A percentile compares a stretch with the other conserved stretches of the same genome.
Conservation (phyloP, 1,139 yeast species). For the Kodamaea ohmeri region DNA sequence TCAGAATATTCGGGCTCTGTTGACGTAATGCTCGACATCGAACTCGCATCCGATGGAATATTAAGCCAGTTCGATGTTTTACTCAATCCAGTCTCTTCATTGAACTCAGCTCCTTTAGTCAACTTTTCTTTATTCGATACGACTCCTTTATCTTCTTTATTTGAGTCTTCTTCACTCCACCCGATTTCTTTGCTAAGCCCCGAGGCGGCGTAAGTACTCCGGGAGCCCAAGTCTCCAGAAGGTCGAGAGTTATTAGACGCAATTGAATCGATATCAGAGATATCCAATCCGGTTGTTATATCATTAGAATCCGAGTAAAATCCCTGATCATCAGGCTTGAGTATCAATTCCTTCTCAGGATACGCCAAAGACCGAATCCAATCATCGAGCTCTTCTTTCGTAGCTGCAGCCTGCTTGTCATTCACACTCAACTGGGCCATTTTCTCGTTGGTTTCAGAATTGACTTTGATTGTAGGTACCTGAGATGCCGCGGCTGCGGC, state of each 20-base stretch:
- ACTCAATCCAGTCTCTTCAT: too few relatives aligned
- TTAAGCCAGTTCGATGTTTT: constrained; percentile 3
- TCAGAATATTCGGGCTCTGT: constrained; percentile 1
- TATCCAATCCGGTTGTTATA: constrained; percentile 21
- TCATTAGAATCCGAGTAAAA: constrained; percentile 34
- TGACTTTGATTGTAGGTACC: constrained; percentile 17
- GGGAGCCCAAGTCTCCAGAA: neutral
- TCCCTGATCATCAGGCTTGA: constrained; percentile 41
- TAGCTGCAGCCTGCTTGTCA: constrained; percentile 8
- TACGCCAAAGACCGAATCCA: constrained; percentile 36
- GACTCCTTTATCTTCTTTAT: too few relatives aligned
- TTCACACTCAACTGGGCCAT: constrained; percentile 16
- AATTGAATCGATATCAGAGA: constrained; percentile 32
- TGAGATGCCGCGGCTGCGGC: neutral
- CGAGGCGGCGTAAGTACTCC: neutral
- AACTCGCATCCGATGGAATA: neutral
- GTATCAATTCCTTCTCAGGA: constrained; percentile 28
- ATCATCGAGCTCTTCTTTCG: constrained; percentile 18
- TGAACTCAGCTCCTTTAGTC: too few relatives aligned
- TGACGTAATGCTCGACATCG: neutral
- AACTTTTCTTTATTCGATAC: too few relatives aligned
- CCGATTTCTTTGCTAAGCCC: constrained; percentile 2
- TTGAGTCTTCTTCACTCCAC: too few relatives aligned
- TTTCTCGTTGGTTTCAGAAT: constrained; percentile 17
- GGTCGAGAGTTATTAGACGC: constrained; percentile 5